A percentile compares a stretch with the other conserved stretches of the same genome.
phyloP scores from a whole-genome alignment of 495 filamentous ascomycete species.

The Xylaria scruposa region DNA sequence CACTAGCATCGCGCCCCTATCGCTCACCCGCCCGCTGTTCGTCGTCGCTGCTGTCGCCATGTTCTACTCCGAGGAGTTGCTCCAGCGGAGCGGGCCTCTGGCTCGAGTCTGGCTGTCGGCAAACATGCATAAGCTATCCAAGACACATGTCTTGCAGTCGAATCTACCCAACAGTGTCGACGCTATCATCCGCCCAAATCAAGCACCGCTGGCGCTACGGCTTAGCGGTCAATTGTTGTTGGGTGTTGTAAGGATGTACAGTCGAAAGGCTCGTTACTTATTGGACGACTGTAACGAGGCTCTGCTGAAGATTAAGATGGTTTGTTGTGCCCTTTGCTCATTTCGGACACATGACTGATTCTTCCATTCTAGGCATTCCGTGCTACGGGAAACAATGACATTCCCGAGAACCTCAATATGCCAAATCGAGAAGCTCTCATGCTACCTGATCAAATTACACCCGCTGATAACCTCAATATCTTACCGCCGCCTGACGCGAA shows the following conservation, averaged over 20 bases:
- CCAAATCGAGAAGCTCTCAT: constrained; percentile 73
- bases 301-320: constrained; percentile 97
- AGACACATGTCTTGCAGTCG: constrained; percentile 89
- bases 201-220: constrained; percentile 93
- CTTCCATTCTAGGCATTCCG: constrained; percentile 72
- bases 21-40: constrained; percentile 45
- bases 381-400: constrained; percentile 78
- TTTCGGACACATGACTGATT: constrained; percentile 13
- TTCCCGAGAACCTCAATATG: constrained; percentile 68
- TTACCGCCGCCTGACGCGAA: constrained; percentile 73
- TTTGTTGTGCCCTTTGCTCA: constrained; percentile 48
- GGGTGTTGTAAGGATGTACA: constrained; percentile 96
- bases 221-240: constrained; percentile 92
- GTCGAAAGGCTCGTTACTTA: constrained; percentile 92
- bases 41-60: constrained; percentile 65
- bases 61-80: constrained; percentile 97
- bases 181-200: constrained; percentile 91
- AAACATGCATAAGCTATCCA: constrained; percentile 95
- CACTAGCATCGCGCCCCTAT: constrained; percentile 33
- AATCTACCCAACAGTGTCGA: constrained; percentile 92
- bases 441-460: constrained; percentile 87
- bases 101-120: constrained; percentile 98
- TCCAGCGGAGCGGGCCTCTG: constrained; percentile 95
- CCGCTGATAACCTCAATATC: constrained; percentile 79
- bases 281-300: constrained; percentile 98